Percentiles rank a stretch among this genome's conserved stretches.
phyloP scores from a whole-genome alignment of 169 alveolate species.

The Plasmodium falciparum region DNA sequence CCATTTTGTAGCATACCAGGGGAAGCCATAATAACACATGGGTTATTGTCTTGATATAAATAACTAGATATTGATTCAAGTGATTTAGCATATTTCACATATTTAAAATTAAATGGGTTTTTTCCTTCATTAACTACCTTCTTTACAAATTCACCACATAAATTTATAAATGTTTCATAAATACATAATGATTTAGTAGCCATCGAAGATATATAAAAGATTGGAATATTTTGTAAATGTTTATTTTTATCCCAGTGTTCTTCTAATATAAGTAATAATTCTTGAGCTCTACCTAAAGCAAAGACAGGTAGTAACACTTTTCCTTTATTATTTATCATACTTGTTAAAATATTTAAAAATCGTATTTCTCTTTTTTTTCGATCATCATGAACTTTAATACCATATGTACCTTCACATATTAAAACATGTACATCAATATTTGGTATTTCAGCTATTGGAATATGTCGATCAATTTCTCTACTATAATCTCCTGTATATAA shows the following conservation, averaged over 20 bases:
- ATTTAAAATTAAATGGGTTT: constrained; percentile 95
- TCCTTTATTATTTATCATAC: constrained; percentile 91
- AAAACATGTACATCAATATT: constrained; percentile 96
- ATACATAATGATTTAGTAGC: constrained; percentile 95
- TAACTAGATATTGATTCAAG: constrained; percentile 79
- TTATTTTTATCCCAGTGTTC: constrained; percentile 96
- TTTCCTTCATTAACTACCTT: constrained; percentile 87
- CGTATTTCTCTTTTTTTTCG: constrained; percentile 95
- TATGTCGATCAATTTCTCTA: constrained; percentile 96
- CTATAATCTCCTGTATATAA: constrained; percentile 99
- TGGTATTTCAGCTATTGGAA: constrained; percentile 97
- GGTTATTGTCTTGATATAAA: constrained; percentile 83
- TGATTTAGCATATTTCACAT: constrained; percentile 89
- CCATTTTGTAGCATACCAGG: constrained; percentile 99
- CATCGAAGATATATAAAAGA: constrained; percentile 96
- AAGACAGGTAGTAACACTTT: constrained; percentile 97
- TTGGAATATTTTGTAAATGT: constrained; percentile 93
- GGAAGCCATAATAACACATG: constrained; percentile 98
- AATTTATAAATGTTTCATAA: constrained; percentile 95
- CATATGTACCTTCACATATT: constrained; percentile 98
- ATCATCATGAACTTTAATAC: constrained; percentile 97
- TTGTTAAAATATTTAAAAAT: constrained; percentile 88
- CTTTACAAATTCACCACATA: constrained; percentile 95
- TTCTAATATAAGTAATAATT: constrained; percentile 94
- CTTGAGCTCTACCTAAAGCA: constrained; percentile 97